A percentile compares a stretch with the other conserved stretches of the same genome.
Conservation (phyloP, 768 basidiomycete species). For the Royoungia palumana region DNA sequence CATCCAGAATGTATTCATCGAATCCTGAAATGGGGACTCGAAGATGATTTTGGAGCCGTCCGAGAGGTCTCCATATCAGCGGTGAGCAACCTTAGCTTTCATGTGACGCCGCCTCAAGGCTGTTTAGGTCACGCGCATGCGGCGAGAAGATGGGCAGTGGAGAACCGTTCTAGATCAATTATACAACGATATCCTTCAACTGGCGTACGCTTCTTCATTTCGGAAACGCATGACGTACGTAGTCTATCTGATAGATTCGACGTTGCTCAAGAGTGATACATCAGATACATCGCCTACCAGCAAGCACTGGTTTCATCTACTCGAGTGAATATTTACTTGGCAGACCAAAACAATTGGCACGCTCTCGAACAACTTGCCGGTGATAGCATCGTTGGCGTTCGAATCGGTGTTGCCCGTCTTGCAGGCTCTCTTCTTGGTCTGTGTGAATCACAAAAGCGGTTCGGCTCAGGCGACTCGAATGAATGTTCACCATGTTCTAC, state of each 20-base stretch:
- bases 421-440: slow-evolving; percentile 54
- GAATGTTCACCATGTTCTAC: slow-evolving; percentile 8
- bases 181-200: slow-evolving; percentile 37
- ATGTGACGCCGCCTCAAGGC: slow-evolving; percentile 9
- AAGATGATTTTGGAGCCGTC: slow-evolving; percentile 82
- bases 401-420: slow-evolving; percentile 81
- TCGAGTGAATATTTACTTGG: slow-evolving; percentile 35
- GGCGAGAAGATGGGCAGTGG: slow-evolving; percentile 38
- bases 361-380: slow-evolving; percentile 52
- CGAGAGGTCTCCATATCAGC: slow-evolving; percentile 66
- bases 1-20: slow-evolving; percentile 46
- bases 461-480: slow-evolving; percentile 11
- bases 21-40: slow-evolving; percentile 59
- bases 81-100: slow-evolving; percentile 42
- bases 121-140: slow-evolving; percentile 48
- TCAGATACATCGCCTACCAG: slow-evolving; percentile 72
- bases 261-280: slow-evolving; percentile 15
- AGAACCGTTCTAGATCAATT: slow-evolving; percentile 36
- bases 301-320: slow-evolving; percentile 49
- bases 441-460: slow-evolving; percentile 22
- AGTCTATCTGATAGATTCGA: slow-evolving; percentile 2
- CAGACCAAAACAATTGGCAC: slow-evolving; percentile 46
- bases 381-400: slow-evolving; percentile 78
- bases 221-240: slow-evolving; percentile 73
- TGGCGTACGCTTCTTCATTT: slow-evolving; percentile 47